phyloP scores from a whole-genome alignment of 2,329 filamentous ascomycete species.

The Xylariaceae sp. region DNA sequence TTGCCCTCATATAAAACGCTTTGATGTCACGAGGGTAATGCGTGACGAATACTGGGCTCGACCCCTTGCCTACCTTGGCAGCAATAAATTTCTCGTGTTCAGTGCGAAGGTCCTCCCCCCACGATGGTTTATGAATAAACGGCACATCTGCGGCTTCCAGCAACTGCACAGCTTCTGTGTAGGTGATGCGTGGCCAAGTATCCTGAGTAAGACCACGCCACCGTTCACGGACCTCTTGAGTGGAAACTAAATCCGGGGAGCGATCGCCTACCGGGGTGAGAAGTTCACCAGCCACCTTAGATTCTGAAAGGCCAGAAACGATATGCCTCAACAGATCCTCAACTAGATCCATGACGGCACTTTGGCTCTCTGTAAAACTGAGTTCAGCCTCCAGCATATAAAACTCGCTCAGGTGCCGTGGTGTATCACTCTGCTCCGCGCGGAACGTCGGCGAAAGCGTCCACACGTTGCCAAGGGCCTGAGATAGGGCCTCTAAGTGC shows the following conservation, averaged over 20 bases:
- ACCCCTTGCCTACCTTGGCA: slow-evolving; percentile 44
- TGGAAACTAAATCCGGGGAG: slow-evolving; percentile 41
- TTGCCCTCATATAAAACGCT: slow-evolving; percentile 75
- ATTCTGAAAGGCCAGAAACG: slow-evolving; percentile 37
- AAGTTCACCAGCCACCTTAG: slow-evolving; percentile 46
- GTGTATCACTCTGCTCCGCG: slow-evolving; percentile 88
- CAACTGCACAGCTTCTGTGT: slow-evolving; percentile 68
- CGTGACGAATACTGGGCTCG: slow-evolving; percentile 80
- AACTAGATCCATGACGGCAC: slow-evolving; percentile 70
- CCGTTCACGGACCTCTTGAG: slow-evolving; percentile 56
- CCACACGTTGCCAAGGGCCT: slow-evolving; percentile 88
- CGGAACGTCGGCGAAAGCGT: slow-evolving; percentile 90
- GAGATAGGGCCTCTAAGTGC: slow-evolving; percentile 86
- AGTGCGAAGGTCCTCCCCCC: slow-evolving; percentile 73
- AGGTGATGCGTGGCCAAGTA: slow-evolving; percentile 77
- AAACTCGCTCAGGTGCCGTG: slow-evolving; percentile 92
- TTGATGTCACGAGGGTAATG: slow-evolving; percentile 87
- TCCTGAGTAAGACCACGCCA: slow-evolving; percentile 64
- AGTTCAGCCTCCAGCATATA: slow-evolving; percentile 97
- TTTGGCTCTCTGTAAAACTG: slow-evolving; percentile 68
- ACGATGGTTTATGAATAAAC: slow-evolving; percentile 67
- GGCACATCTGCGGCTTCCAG: slow-evolving; percentile 57
- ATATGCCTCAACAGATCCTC: slow-evolving; percentile 69
- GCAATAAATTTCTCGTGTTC: slow-evolving; percentile 93
- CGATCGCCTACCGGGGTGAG: slow-evolving; percentile 39